Base-by-base conservation (phyloP, 1,284 basidiomycete species). In the Porogramme epimiltina region DNA sequence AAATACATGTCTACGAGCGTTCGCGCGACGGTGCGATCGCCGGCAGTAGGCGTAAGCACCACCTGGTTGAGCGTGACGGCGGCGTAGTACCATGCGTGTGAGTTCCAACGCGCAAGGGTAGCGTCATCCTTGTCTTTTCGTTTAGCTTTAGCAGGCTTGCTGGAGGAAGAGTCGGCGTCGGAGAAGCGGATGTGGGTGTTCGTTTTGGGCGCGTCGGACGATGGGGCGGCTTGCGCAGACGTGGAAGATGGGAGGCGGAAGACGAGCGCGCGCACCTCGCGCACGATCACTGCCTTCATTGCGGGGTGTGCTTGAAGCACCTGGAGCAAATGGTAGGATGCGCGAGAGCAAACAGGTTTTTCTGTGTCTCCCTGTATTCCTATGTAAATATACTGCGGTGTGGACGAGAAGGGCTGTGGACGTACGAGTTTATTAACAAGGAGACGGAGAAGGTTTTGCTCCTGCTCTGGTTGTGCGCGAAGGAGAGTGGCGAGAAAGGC, bases 31-130 rank as follows among this genome's bases (percentile, higher is more conserved):
- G 83, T 81, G 10, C 84, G 78, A 62, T 95, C 93, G 18, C 70
- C 74, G 23, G 77, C 73, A 42, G 75, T 75, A 5, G 81, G 77
- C 1, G 86, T 84, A 31, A 98, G 78, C 45, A 94, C 85, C 55
- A 96, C 88, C 72, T 98, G 96, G 70, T 98, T 98, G 61, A 98
- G 84, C 2, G 95, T 97, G 62, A 98, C 93, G 16, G 91, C 78
- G 23, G 93, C 87, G 67, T 98, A 98, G 72, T 98, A 99, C 54
- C 88, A 82, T 1, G 68, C 68, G 54, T 71, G 70, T 23, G 66
- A 60, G 52, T 67, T 70, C 69, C 69, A 70, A 20, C 62, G 59
- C 40, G 63, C 61, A 37, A 36, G 45, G 20, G 43, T 57, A 22
- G 49, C 55, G 19, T 62, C 62, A 9, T 47, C 33, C 26, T 58